Evolutionary conservation across 2,329 filamentous ascomycete genomes (phyloP), one percentile per base, ranked within the genome.

Genomic region (Aspergillus brunneoviolaceus): DNA sequence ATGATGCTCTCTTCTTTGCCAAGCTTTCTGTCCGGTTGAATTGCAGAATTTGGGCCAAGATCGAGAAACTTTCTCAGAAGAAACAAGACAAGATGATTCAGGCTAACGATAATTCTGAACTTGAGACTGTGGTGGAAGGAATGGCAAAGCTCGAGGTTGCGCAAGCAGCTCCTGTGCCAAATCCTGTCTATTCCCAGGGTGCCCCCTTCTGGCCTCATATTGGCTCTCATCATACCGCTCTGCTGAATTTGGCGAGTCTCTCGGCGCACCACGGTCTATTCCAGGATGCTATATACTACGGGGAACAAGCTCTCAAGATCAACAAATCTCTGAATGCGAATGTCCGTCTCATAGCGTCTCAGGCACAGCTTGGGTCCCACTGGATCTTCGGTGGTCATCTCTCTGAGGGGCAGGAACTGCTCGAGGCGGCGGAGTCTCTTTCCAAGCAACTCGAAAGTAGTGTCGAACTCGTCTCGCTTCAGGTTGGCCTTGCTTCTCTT

Each of bases 241-340:
- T 96, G 14, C 77, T 88, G 61, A 88, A 92, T 60, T 84, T 96
- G 3, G 92, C 92, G 0, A 84, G 84, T 4, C 80, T 96, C 1
- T 96, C 93, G 67, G 87, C 89, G 1, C 89, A 96, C 65, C 85
- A 95, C 63, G 95, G 95, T 29, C 85, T 96, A 76, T 91, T 92
- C 64, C 88, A 91, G 61, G 94, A 98, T 73, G 94, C 94, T 2
- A 79, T 94, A 0, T 95, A 93, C 72, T 96, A 96, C 67, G 88
- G 89, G 1, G 89, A 97, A 66, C 90, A 95, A 68, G 92, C 92
- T 0, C 81, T 89, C 57, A 91, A 89, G 69, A 85, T 96, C 61
- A 91, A 91, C 23, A 82, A 84, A 60, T 85, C 84, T n/a, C 85
- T 90, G 9, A 80, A 84, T 51, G 87, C 89, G 0, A 81, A 84